Conservation (phyloP, 352 stramenopile genomes). For the Plasmopara muralis region DNA sequence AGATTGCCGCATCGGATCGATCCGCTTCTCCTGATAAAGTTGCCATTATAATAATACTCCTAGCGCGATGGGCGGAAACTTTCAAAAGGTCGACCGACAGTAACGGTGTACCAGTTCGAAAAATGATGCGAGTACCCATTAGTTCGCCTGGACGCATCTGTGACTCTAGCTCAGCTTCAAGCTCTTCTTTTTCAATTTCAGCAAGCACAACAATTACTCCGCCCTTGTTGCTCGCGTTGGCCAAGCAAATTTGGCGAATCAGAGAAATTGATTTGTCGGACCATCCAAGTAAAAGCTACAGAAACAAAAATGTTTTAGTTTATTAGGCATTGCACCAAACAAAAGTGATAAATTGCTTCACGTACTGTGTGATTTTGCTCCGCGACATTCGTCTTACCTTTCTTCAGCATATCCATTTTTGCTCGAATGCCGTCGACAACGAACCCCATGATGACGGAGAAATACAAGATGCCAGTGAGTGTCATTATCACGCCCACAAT, state of each 20-base stretch:
- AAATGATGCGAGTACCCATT: conserved; percentile 70
- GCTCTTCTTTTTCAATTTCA: conserved; percentile 68
- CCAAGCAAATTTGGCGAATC: conserved; percentile 80
- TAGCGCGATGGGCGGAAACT: conserved; percentile 65
- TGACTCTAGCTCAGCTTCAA: conserved; percentile 62
- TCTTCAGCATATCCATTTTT: conserved; percentile 86
- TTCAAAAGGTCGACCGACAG: conserved; percentile 77
- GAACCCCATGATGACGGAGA: conserved; percentile 88
- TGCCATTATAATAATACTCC: conserved; percentile 81
- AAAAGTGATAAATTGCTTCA: neutral
- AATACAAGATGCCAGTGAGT: conserved; percentile 74
- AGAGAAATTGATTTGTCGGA: conserved; percentile 83
- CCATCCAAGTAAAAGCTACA: conserved; percentile 80
- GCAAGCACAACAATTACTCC: conserved; percentile 74
- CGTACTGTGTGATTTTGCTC: conserved; percentile 74
- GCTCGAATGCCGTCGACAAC: conserved; percentile 82
- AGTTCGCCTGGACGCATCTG: conserved; percentile 56
- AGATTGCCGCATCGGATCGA: conserved; percentile 65
- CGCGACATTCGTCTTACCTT: conserved; percentile 77
- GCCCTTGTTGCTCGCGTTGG: conserved; percentile 82
- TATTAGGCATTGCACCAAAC: neutral
- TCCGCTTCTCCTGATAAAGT: conserved; percentile 66
- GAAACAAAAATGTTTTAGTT: neutral
- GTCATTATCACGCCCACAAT: conserved; percentile 55
- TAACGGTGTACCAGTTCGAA: conserved; percentile 70